Percentiles rank a stretch among this genome's conserved stretches.
Evolutionary conservation across 352 stramenopile genomes (phyloP).

Genomic region (Pythium myriotylum): DNA sequence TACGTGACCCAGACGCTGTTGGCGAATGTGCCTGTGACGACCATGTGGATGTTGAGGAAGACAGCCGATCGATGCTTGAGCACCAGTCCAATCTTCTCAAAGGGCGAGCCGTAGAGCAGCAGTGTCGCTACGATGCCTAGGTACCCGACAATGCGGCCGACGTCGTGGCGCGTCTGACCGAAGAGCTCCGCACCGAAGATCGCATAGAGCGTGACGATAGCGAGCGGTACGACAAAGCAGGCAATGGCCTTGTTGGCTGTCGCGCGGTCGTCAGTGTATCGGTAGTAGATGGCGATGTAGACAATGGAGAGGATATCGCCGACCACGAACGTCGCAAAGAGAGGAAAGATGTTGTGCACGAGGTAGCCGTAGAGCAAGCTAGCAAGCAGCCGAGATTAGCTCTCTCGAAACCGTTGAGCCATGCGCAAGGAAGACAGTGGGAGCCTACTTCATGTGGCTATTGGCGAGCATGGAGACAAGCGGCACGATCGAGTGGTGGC

Average conservation of each 20-base stretch:
- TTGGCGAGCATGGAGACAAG: constrained; percentile 50
- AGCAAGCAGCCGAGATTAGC: neutral
- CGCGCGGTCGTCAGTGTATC: constrained; percentile 39
- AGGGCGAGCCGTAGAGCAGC: constrained; percentile 57
- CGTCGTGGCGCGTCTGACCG: constrained; percentile 31
- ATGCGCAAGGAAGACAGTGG: too few species aligned
- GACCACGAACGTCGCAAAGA: constrained; percentile 48
- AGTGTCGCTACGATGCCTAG: constrained; percentile 48
- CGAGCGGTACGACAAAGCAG: constrained; percentile 25
- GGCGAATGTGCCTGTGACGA: constrained; percentile 50
- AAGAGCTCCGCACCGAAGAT: constrained; percentile 31
- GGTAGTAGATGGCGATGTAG: constrained; percentile 58
- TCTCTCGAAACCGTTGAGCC: too few species aligned
- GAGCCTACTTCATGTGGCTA: constrained; percentile 35
- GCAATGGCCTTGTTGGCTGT: constrained; percentile 39
- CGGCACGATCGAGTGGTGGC: constrained; percentile 50
- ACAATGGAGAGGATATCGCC: constrained; percentile 40
- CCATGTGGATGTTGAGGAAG: constrained; percentile 60
- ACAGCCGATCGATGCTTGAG: constrained; percentile 49
- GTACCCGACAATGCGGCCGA: constrained; percentile 42
- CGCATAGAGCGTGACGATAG: constrained; percentile 40
- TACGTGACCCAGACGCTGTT: constrained; percentile 58
- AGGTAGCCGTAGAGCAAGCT: constrained; percentile 50
- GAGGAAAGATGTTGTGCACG: constrained; percentile 45
- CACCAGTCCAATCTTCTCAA: constrained; percentile 53